Evolutionary conservation across 176 grass and related monocot species (phyloP).

Genomic region (Typha latifolia): DNA sequence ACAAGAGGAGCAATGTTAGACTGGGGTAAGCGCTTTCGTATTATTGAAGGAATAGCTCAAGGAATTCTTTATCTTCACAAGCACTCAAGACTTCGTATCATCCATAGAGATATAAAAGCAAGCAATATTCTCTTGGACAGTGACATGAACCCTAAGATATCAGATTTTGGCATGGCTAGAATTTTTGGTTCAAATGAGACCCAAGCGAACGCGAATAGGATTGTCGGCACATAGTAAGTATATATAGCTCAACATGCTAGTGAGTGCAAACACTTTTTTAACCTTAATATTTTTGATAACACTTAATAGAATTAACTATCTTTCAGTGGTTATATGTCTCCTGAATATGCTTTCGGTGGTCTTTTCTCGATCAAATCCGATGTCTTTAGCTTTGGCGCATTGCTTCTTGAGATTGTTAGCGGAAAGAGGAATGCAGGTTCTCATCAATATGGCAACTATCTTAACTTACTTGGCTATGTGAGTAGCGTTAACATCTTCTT

Average conservation of each 20-base stretch:
- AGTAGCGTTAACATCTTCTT: neutral
- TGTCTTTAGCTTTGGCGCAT: neutral
- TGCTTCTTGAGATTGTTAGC: neutral
- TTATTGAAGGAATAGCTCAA: constrained; percentile 5
- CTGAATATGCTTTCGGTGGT: neutral
- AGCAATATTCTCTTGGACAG: neutral
- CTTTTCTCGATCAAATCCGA: constrained; percentile 6
- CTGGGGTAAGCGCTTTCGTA: neutral
- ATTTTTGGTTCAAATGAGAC: constrained; percentile 1
- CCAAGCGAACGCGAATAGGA: neutral
- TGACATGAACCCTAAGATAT: constrained; percentile 9
- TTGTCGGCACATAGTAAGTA: constrained; percentile 5
- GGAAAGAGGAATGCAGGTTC: neutral
- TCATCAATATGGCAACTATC: neutral
- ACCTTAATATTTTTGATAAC: neutral
- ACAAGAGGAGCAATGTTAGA: constrained; percentile 1
- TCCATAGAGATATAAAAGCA: constrained; percentile 1
- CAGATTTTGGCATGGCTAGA: constrained; percentile 6
- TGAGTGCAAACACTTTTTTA: no score
- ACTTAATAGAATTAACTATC: neutral
- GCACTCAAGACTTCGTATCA: neutral
- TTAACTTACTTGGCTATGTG: constrained; percentile 3
- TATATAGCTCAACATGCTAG: neutral
- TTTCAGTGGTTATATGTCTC: constrained; percentile 10
- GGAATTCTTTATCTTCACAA: constrained; percentile 7